Percentiles rank a stretch among this genome's conserved stretches.
Conservation (phyloP, 2,329 filamentous ascomycete genomes). For the Colletotrichum siamense region DNA sequence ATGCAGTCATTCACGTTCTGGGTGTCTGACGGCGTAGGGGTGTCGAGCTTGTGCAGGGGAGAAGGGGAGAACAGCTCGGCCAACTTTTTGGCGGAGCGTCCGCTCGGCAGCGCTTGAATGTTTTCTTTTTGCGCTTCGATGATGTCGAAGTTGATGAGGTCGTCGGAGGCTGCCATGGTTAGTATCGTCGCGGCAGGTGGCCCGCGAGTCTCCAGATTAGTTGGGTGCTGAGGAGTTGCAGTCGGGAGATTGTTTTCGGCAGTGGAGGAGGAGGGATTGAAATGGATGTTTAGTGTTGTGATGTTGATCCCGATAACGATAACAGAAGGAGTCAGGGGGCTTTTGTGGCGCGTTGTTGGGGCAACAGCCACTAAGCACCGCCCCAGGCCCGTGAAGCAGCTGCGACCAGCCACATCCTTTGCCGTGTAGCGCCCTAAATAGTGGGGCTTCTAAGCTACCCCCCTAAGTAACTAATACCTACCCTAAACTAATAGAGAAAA, state of each 20-base stretch:
- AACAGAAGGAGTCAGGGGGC: not conserved
- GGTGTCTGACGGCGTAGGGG: conserved; percentile 74
- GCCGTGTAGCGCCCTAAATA: not conserved
- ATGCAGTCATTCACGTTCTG: conserved; percentile 79
- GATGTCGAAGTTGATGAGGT: conserved; percentile 80
- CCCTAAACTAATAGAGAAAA: too few relatives aligned
- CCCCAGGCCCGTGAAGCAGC: not conserved
- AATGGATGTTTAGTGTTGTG: conserved; percentile 7
- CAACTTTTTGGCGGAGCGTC: conserved; percentile 86
- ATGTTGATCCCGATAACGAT: conserved; percentile 25
- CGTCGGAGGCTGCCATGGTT: conserved; percentile 54
- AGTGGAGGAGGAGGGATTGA: not conserved
- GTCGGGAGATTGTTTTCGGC: conserved; percentile 2
- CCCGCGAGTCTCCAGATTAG: conserved; percentile 14
- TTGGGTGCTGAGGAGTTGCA: not conserved
- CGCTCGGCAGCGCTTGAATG: conserved; percentile 90
- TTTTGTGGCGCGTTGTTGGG: conserved; percentile 20
- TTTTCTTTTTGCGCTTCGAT: conserved; percentile 99
- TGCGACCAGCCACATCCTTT: not conserved
- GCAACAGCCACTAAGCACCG: not conserved
- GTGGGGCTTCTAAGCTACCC: too few relatives aligned
- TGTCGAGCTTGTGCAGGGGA: conserved; percentile 60
- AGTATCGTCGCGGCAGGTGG: conserved; percentile 20
- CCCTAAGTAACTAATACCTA: too few relatives aligned
- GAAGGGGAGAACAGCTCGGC: conserved; percentile 79